phyloP scores from a whole-genome alignment of 352 stramenopile species.

The Pythium volutum region DNA sequence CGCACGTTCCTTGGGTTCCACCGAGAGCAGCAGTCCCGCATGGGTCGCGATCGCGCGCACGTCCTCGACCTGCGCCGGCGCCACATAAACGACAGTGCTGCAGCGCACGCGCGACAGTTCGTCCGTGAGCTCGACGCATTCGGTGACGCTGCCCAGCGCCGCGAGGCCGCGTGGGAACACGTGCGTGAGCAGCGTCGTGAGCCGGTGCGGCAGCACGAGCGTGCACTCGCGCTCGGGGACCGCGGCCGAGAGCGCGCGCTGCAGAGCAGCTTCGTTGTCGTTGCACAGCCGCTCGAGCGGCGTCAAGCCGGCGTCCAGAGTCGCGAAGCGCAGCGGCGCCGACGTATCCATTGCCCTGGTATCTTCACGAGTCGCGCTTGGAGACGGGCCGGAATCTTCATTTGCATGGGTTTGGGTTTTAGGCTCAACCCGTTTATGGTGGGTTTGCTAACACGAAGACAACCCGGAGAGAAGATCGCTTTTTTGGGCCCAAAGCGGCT shows the following conservation, averaged over 20 bases:
- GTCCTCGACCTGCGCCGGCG: conserved; percentile 37
- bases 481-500: no score
- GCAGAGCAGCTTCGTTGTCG: conserved; percentile 41
- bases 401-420: conserved; percentile 1
- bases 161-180: conserved; percentile 48
- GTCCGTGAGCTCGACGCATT: conserved; percentile 58
- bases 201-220: conserved; percentile 50
- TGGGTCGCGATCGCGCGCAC: conserved; percentile 47
- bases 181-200: conserved; percentile 58
- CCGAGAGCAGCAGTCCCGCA: conserved; percentile 32
- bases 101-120: conserved; percentile 35
- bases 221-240: conserved; percentile 31
- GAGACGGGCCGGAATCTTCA: background rate
- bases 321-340: conserved; percentile 9
- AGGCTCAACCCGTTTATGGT: no score
- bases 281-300: conserved; percentile 33
- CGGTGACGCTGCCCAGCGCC: conserved; percentile 37
- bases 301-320: conserved; percentile 3
- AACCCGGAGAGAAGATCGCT: conserved; percentile 14
- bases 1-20: conserved; percentile 14
- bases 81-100: conserved; percentile 44
- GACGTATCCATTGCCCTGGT: conserved; percentile 8
- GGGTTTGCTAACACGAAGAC: no score
- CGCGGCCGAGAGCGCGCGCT: conserved; percentile 34
- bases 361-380: conserved; percentile 19